Base-by-base conservation (phyloP, 441 rosid species). In the Macaranga tanarius region DNA sequence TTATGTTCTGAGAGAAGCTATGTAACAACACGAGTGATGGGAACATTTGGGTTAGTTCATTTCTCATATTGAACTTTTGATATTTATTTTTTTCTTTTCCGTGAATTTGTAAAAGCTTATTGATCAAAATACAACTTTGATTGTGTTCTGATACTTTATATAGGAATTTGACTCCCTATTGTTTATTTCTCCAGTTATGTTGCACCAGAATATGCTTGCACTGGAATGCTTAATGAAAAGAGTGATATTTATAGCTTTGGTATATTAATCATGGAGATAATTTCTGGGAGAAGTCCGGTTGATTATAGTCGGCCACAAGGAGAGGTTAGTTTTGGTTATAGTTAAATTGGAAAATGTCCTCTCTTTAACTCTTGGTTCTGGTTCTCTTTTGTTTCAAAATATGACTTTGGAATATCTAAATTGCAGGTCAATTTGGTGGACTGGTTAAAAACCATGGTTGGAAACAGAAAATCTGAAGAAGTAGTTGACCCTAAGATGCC, bases 181-280 rank as follows among this genome's bases (percentile, higher is more conserved):
- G 26, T 25, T 77, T 34, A 55, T 40, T 80, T 70, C 54, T 68
- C 55, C 69, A 95, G 99, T 45, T 95, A 95, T 76, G 98, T 95
- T 31, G 99, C 98, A 12, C 98, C 99, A 10, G 99, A 95, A 72
- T 95, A 95, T 87, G 99, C 99, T 78, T 95, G 96, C 83, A 95
- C 99, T 0, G 99, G 99, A 75, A 90, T 91, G 99, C 81, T 95
- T 75, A 95, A 86, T 42, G 99, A 95, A 81, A 95, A 91, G 75
- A 95, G 99, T 72, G 99, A 95, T 75, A 77, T 91, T 44, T 95
- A 95, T 79, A 95, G 99, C 80, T 92, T 95, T 13, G 99, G 99
- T 59, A 85, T 95, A 67, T 89, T 95, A 59, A 85, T 90, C 47
- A 95, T 95, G 99, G 99, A 92, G 86, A 79, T 91, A 66, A 90